These are phyloP conservation scores for Pichia sp. DNA, from an alignment of 1,139 yeast genomes.

Conservation along the genomic window DNA sequence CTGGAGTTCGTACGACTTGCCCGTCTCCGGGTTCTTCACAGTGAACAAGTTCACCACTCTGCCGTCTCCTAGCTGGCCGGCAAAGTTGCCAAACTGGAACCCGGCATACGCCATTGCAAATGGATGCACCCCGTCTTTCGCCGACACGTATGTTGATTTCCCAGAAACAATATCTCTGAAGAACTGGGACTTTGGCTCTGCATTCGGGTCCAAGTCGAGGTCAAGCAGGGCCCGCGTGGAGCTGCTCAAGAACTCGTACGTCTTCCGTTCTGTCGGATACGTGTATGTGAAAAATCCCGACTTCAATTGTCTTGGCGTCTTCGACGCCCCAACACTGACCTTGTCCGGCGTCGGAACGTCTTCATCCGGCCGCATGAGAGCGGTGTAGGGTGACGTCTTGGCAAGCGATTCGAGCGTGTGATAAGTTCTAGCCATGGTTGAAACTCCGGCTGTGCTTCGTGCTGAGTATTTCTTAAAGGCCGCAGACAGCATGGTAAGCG, in stretches of 20 bases:
- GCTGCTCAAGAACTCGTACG: slow-evolving; percentile 52
- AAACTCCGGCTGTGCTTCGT: background rate
- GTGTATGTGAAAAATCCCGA: slow-evolving; percentile 71
- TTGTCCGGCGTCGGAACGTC: slow-evolving; percentile 33
- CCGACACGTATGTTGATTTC: slow-evolving; percentile 24
- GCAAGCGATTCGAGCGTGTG: slow-evolving; percentile 31
- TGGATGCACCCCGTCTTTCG: slow-evolving; percentile 46
- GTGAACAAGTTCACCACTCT: slow-evolving; percentile 81
- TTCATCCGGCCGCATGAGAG: slow-evolving; percentile 54
- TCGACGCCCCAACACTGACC: slow-evolving; percentile 32
- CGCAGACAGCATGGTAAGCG: background rate
- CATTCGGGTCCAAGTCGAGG: slow-evolving; percentile 45
- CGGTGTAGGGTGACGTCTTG: slow-evolving; percentile 50
- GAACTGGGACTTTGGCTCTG: slow-evolving; percentile 34
- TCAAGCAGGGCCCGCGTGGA: slow-evolving; percentile 61
- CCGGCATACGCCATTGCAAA: slow-evolving; percentile 94
- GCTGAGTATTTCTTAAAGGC: background rate
- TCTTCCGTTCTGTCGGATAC: slow-evolving; percentile 56
- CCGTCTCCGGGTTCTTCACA: slow-evolving; percentile 39
- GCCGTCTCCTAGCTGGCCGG: slow-evolving; percentile 97
- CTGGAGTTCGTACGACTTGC: slow-evolving; percentile 58
- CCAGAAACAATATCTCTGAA: slow-evolving; percentile 64
- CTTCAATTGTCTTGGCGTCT: slow-evolving; percentile 44
- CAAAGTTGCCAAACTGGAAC: slow-evolving; percentile 93
- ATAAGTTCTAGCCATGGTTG: slow-evolving; percentile 7